Percentiles rank a stretch among this genome's conserved stretches.
Evolutionary conservation across 108 stramenopile species (phyloP).

Genomic region (Pseudonitzschia multistriata): DNA sequence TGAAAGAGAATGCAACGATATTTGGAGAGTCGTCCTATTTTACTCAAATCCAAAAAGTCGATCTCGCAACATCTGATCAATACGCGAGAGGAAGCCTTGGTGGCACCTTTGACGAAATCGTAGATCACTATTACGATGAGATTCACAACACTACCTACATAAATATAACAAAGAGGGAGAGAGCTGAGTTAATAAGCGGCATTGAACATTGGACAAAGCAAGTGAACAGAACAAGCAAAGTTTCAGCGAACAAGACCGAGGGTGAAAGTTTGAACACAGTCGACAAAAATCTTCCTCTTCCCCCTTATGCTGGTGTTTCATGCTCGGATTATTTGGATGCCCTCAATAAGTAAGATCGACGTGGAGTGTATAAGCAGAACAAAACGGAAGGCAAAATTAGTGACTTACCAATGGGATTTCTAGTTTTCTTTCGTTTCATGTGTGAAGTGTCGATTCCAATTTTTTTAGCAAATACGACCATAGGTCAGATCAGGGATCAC

Average conservation of each 20-base stretch:
- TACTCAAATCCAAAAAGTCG: conserved; percentile 5
- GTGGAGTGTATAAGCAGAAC: too few species aligned
- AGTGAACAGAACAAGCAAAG: background rate
- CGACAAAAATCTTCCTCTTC: background rate
- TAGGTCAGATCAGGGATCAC: too few species aligned
- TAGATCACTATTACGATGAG: background rate
- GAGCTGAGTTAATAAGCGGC: background rate
- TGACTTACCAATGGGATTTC: too few species aligned
- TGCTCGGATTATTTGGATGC: conserved; percentile 8
- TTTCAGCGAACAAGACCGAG: background rate
- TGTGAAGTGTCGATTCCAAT: too few species aligned
- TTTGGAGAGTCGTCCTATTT: conserved; percentile 6
- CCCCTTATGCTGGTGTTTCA: conserved; percentile 2
- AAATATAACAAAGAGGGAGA: conserved; percentile 12
- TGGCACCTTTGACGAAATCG: conserved; percentile 2
- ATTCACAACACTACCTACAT: background rate
- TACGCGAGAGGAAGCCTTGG: conserved; percentile 4
- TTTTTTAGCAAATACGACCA: too few species aligned
- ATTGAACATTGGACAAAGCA: conserved; percentile 3
- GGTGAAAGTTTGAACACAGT: background rate
- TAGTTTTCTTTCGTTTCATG: too few species aligned
- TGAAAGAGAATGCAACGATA: conserved; percentile 9
- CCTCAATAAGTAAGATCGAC: background rate
- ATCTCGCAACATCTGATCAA: background rate
- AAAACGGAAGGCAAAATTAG: too few species aligned